phyloP scores from a whole-genome alignment of 257 asterid species.

The Knoxia roxburghii region DNA sequence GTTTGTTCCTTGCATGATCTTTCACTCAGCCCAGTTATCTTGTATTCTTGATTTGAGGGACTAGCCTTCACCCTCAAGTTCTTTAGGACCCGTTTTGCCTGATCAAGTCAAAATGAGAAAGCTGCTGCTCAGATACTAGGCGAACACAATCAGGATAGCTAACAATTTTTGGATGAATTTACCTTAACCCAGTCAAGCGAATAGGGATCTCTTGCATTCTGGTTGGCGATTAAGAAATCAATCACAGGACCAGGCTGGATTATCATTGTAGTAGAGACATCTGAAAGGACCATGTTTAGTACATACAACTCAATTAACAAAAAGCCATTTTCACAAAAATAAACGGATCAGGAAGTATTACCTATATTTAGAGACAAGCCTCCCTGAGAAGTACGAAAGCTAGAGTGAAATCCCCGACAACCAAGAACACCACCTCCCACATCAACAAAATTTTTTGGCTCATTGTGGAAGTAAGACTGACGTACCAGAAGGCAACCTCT shows the following conservation, averaged over 20 bases:
- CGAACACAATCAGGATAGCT: not conserved
- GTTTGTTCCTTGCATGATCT: slow-evolving; percentile 59
- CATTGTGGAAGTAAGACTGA: slow-evolving; percentile 76
- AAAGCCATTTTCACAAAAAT: not conserved
- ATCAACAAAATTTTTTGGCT: slow-evolving; percentile 58
- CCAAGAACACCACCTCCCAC: slow-evolving; percentile 94
- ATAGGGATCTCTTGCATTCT: slow-evolving; percentile 69
- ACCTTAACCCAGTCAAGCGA: slow-evolving; percentile 82
- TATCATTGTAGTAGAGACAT: slow-evolving; percentile 86
- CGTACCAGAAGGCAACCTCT: slow-evolving; percentile 90
- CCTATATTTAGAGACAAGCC: slow-evolving; percentile 89
- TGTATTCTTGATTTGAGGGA: slow-evolving; percentile 76
- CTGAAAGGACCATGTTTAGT: slow-evolving; percentile 24
- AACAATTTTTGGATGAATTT: not conserved
- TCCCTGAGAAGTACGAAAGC: slow-evolving; percentile 80
- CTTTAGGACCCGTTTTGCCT: slow-evolving; percentile 81
- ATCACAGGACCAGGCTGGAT: slow-evolving; percentile 77
- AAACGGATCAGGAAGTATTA: slow-evolving; percentile 7
- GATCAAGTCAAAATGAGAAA: slow-evolving; percentile 13
- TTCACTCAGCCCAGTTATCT: slow-evolving; percentile 82
- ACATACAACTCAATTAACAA: not conserved
- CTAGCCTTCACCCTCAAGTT: slow-evolving; percentile 66
- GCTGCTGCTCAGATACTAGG: not conserved
- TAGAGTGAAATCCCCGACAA: slow-evolving; percentile 85
- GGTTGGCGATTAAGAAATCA: slow-evolving; percentile 69